Base-by-base conservation (phyloP, 2,329 filamentous ascomycete species). In the Colletotrichum sp. region DNA sequence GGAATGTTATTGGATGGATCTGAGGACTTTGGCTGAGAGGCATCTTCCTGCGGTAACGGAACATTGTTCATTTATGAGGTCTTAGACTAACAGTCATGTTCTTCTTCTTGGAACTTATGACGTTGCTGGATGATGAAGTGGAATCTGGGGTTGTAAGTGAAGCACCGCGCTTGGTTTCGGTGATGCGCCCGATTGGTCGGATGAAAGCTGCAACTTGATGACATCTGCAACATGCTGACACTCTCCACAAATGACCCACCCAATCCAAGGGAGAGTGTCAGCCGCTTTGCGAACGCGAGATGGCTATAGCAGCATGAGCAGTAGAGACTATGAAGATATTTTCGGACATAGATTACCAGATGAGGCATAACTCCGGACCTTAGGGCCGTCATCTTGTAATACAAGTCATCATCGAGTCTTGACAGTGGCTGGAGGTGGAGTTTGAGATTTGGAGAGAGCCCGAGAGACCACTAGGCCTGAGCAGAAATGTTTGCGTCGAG, bases 311-410 rank as follows among this genome's bases (percentile, higher is more conserved):
- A 21, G n/a, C 44, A 52, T 21, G 3, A 13, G 0, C 6, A 13
- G 0, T 21, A 7, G n/a, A 21, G n/a, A 7, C 10, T 0, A 0
- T 52, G 44, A 52, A 21, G 0, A 52, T 21, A 21, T 21, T 13
- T 2, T 21, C 44, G 44, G 44, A 49, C n/a, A 1, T 21, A 7
- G 6, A 7, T 21, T n/a, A 0, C 44, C 10, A 1, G 0, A 49
- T 7, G n/a, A 1, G 44, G n/a, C 1, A 49, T 49, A 49, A 13
- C 0, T 49, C 44, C 44, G n/a, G 10, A 0, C 6, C 12, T 52
- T 21, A 52, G 10, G n/a, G n/a, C n/a, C n/a, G 44, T 2, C 6
- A 52, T 0, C 0, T 21, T 0, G 44, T 21, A 0, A 0, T 0
- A 52, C 44, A 52, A 52, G 44, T 21, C 44, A 21, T 21, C 10